These are phyloP conservation scores for Nicotiana noctiflora DNA, from an alignment of 257 asterid species.

Conservation along the genomic window DNA sequence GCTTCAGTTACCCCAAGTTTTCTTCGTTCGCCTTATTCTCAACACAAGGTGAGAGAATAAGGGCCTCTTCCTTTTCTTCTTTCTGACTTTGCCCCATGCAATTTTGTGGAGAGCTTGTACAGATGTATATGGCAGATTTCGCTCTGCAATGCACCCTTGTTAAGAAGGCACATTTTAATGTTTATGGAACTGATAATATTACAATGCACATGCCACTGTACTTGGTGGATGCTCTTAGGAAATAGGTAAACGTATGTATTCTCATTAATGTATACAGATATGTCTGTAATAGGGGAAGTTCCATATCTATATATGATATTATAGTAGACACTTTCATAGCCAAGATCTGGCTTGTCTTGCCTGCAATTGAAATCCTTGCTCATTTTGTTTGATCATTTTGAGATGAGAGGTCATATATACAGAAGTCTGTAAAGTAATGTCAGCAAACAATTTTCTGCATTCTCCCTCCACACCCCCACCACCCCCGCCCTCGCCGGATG, in stretches of 20 bases:
- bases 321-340: slow-evolving; percentile 2
- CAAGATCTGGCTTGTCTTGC: neutral
- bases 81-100: neutral
- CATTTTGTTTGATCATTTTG: neutral
- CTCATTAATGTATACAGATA: neutral
- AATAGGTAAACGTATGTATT: slow-evolving; percentile 2
- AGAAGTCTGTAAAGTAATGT: neutral
- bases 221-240: slow-evolving; percentile 1
- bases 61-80: neutral
- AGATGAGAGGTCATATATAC: neutral
- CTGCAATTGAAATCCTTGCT: neutral
- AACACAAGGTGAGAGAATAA: neutral
- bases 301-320: neutral
- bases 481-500: too few species aligned
- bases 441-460: neutral
- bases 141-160: neutral
- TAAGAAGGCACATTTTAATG: neutral
- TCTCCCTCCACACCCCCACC: neutral
- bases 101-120: slow-evolving; percentile 9
- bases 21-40: neutral
- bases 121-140: slow-evolving; percentile 5
- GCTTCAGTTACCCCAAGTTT: neutral
- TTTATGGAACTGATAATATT: neutral
- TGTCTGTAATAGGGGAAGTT: neutral
- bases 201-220: slow-evolving; percentile 3